A percentile compares a stretch with the other conserved stretches of the same genome.
Evolutionary conservation across 2,329 filamentous ascomycete genomes (phyloP).

Genomic region (Exophiala lecanii-corni): DNA sequence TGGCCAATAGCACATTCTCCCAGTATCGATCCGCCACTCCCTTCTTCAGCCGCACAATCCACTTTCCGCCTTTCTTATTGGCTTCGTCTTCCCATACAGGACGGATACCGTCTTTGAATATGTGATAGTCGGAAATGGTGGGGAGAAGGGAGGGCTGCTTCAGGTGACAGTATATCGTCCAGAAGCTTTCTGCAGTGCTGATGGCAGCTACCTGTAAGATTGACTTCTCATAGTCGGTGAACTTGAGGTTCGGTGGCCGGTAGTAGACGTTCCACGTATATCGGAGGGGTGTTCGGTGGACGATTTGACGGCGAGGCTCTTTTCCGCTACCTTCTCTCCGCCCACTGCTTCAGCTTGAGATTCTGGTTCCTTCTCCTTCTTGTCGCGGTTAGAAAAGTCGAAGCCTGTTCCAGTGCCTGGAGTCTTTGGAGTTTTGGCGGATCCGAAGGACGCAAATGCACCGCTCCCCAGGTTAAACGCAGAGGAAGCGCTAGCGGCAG

Average conservation of each 20-base stretch:
- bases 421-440: slow-evolving; percentile 81
- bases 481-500: slow-evolving; percentile 68
- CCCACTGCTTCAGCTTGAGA: slow-evolving; percentile 34
- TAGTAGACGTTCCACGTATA: slow-evolving; percentile 97
- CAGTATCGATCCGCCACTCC: slow-evolving; percentile 94
- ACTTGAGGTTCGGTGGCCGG: slow-evolving; percentile 81
- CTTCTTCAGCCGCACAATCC: slow-evolving; percentile 95
- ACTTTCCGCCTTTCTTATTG: slow-evolving; percentile 94
- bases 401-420: slow-evolving; percentile 64
- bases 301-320: slow-evolving; percentile 32
- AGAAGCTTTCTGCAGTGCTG: slow-evolving; percentile 83
- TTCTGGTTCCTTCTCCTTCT: slow-evolving; percentile 52
- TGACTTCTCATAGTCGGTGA: slow-evolving; percentile 97
- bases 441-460: slow-evolving; percentile 92
- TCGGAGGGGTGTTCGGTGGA: slow-evolving; percentile 60
- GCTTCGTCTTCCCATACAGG: slow-evolving; percentile 98
- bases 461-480: slow-evolving; percentile 93
- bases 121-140: slow-evolving; percentile 93
- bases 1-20: slow-evolving; percentile 86
- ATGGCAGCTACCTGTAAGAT: slow-evolving; percentile 80
- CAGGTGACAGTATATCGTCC: slow-evolving; percentile 80
- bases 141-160: slow-evolving; percentile 84
- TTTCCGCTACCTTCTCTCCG: slow-evolving; percentile 31
- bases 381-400: slow-evolving; percentile 68
- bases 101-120: slow-evolving; percentile 93